Evolutionary conservation across 768 basidiomycete genomes (phyloP).

Genomic region (Leucocoprinus birnbaumii): DNA sequence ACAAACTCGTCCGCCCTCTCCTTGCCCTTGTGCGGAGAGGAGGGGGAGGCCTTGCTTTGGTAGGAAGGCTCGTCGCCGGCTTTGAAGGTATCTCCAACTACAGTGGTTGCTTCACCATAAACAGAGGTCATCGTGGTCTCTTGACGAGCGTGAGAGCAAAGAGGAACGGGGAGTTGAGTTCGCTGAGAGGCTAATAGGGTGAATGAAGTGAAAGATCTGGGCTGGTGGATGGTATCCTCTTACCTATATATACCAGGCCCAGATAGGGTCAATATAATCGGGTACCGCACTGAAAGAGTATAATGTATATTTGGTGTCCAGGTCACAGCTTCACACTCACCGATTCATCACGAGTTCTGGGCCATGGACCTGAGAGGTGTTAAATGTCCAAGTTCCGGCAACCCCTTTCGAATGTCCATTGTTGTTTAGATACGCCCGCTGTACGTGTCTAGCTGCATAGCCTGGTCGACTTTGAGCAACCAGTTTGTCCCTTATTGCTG

Average conservation of each 20-base stretch:
- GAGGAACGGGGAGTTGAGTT: not conserved
- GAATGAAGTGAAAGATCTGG: not conserved
- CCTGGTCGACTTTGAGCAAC: no score
- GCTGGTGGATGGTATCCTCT: not conserved
- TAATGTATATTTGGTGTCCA: no score
- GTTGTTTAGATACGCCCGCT: no score
- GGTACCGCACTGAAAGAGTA: no score
- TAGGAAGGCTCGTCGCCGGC: constrained; percentile 18
- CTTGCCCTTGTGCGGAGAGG: constrained; percentile 10
- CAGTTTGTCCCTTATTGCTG: no score
- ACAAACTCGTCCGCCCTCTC: constrained; percentile 35
- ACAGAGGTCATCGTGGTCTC: constrained; percentile 29
- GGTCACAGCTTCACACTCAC: no score
- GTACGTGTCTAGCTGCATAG: no score
- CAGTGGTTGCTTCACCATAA: constrained; percentile 41
- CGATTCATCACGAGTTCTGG: no score
- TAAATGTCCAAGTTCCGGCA: no score
- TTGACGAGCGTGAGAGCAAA: not conserved
- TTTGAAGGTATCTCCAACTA: constrained; percentile 37
- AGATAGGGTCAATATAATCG: no score
- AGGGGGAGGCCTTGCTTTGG: constrained; percentile 2
- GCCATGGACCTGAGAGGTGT: no score
- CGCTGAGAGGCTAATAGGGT: not conserved
- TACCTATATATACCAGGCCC: not conserved
- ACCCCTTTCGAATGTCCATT: no score